Evolutionary conservation across 306 rosid genomes (phyloP).

Genomic region (Cicer arietinum): DNA sequence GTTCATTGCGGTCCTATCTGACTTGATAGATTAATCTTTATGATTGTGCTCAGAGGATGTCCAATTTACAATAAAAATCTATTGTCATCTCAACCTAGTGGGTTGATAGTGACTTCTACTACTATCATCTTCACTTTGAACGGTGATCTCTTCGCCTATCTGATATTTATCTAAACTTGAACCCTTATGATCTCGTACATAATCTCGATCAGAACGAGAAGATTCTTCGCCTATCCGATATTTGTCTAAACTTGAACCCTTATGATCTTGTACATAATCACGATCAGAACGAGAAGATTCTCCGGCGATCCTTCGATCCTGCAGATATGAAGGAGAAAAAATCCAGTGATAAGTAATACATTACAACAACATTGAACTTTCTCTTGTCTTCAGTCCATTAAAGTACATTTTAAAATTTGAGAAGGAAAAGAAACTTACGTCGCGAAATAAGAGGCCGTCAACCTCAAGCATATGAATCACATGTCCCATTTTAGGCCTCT

Average conservation of each 20-base stretch:
- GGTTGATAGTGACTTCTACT: conserved; percentile 57
- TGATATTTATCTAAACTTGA: conserved; percentile 53
- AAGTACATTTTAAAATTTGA: background rate
- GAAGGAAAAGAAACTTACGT: conserved; percentile 55
- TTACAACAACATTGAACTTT: conserved; percentile 24
- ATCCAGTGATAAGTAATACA: conserved; percentile 16
- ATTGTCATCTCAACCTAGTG: conserved; percentile 67
- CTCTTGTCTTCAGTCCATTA: background rate
- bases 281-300: conserved; percentile 58
- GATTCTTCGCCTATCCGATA: conserved; percentile 60
- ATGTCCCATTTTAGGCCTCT: conserved; percentile 97
- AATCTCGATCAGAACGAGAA: conserved; percentile 51
- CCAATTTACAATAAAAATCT: background rate
- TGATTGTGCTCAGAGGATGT: too few species aligned
- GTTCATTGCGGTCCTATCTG: too few species aligned
- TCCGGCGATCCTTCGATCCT: conserved; percentile 66
- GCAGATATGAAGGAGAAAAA: conserved; percentile 25
- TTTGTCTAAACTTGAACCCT: conserved; percentile 50
- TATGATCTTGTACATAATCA: conserved; percentile 55
- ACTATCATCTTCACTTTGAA: conserved; percentile 65
- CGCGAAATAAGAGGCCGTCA: conserved; percentile 76
- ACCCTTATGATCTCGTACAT: conserved; percentile 54
- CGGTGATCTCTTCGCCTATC: conserved; percentile 61
- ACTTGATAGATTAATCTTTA: too few species aligned
- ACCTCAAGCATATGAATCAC: conserved; percentile 98